Base-by-base conservation (phyloP, 1,284 basidiomycete species). In the Naganishia cerealis region DNA sequence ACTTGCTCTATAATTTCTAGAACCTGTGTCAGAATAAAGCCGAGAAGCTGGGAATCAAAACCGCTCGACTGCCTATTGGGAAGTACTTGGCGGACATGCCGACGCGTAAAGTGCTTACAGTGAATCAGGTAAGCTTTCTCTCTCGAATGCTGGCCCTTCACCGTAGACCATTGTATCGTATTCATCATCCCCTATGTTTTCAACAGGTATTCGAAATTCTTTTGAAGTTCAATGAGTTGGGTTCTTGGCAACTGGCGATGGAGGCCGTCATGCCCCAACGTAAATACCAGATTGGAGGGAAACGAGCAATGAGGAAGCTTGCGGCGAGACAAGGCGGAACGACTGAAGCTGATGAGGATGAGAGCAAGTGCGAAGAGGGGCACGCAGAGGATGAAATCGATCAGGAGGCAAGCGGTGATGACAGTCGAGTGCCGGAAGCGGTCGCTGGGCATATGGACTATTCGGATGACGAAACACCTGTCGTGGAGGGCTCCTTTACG, bases 61-160 rank as follows among this genome's bases (percentile, higher is more conserved):
- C 91, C 48, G 96, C 94, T 9, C 88, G 92, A 55, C 85, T 99
- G 57, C 96, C 96, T 0, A 97, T 99, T 65, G 90, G 91, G 16
- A 88, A 88, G 69, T 94, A 91, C 79, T 84, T 97, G 56, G 84
- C 88, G 53, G 85, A 89, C 63, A 82, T 99, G 72, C 86, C 88
- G 21, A 93, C 94, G 2, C 87, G 96, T 67, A 98, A 97, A 76
- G 93, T 99, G 33, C 83, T 99, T 71, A 99, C 96, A 0, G 94
- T 99, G 66, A 99, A 99, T 77, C 95, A 98, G 81, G 87, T 85
- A 33, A 53, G 78, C n/a, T 24, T 50, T 24, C 5, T 9, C n/a
- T 24, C 46, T 72, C 36, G 26, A 12, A 46, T 18, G 10, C 16
- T 24, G 18, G 9, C 57, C 18, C 42, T 50, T n/a, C 29, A 36